A percentile compares a stretch with the other conserved stretches of the same genome.
Conservation (phyloP, 139 green algal genomes). For the Auxenochlorella protothecoides region DNA sequence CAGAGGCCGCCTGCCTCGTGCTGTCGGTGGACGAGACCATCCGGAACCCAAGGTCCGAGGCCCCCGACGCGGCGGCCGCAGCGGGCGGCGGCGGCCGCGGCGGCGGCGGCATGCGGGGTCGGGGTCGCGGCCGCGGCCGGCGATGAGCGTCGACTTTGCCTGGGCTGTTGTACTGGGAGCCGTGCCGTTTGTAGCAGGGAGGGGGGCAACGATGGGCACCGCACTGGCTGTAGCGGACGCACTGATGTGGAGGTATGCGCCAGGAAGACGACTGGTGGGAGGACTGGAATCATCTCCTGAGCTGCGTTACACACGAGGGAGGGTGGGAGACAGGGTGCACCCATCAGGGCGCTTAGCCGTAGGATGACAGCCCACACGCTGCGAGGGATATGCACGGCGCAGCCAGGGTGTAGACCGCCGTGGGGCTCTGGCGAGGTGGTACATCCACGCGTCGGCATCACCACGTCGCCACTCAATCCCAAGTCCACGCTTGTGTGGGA, state of each 20-base stretch:
- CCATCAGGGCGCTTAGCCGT: no score
- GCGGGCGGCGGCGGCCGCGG: constrained; percentile 9
- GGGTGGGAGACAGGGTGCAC: no score
- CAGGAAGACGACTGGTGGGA: no score
- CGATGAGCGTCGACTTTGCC: constrained; percentile 13
- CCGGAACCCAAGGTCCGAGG: constrained; percentile 72
- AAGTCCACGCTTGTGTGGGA: neutral
- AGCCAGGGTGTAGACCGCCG: neutral
- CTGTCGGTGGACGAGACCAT: constrained; percentile 96
- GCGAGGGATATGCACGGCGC: no score
- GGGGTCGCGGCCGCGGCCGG: constrained; percentile 35
- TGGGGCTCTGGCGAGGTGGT: neutral
- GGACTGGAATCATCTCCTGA: no score
- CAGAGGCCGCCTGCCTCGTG: constrained; percentile 92
- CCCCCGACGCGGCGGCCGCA: constrained; percentile 7
- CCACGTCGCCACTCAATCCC: neutral
- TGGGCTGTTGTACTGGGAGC: no score
- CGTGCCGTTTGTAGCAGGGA: neutral
- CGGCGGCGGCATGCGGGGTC: constrained; percentile 23
- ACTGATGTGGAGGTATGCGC: neutral
- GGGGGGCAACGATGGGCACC: neutral
- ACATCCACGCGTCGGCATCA: neutral
- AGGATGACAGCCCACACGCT: no score
- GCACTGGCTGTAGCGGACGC: neutral
- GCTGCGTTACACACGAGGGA: no score